These are phyloP conservation scores for Talaromyces albobiverticillius DNA, from an alignment of 2,329 filamentous ascomycete genomes.

Conservation along the genomic window DNA sequence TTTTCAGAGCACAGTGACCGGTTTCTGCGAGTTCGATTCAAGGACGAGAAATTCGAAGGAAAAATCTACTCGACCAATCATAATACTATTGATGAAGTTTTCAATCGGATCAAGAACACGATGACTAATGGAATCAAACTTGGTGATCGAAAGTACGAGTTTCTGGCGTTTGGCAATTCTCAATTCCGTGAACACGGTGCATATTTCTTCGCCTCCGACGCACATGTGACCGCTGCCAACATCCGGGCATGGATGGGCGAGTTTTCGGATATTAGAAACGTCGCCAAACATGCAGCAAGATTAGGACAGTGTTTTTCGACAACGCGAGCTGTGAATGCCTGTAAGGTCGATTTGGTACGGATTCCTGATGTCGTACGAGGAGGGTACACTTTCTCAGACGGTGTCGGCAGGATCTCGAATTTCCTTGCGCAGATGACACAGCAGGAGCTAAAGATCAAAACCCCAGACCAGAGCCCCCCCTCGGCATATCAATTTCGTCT, in stretches of 20 bases:
- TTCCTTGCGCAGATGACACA: slow-evolving; percentile 73
- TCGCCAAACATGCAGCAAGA: slow-evolving; percentile 88
- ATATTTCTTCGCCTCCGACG: slow-evolving; percentile 81
- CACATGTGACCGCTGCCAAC: slow-evolving; percentile 64
- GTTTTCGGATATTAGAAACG: slow-evolving; percentile 73
- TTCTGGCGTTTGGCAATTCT: slow-evolving; percentile 92
- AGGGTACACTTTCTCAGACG: slow-evolving; percentile 78
- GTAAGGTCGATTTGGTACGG: slow-evolving; percentile 55
- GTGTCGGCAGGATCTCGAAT: slow-evolving; percentile 85
- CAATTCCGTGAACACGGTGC: slow-evolving; percentile 89
- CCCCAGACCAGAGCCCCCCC: slow-evolving; percentile 56
- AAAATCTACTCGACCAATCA: slow-evolving; percentile 58
- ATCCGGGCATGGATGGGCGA: slow-evolving; percentile 86
- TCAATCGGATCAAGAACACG: slow-evolving; percentile 67
- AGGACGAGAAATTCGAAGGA: slow-evolving; percentile 69
- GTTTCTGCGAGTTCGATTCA: slow-evolving; percentile 86
- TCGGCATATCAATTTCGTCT: slow-evolving; percentile 90
- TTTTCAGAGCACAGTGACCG: slow-evolving; percentile 68
- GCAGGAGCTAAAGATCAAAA: slow-evolving; percentile 63
- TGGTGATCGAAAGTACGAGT: slow-evolving; percentile 78
- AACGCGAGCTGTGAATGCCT: slow-evolving; percentile 69
- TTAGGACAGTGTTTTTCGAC: slow-evolving; percentile 96
- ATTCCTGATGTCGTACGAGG: slow-evolving; percentile 70
- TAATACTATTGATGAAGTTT: slow-evolving; percentile 65
- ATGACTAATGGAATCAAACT: slow-evolving; percentile 77